These are phyloP conservation scores for Puccinellia tenuiflora DNA, from an alignment of 176 grass and related monocot genomes.

Conservation along the genomic window DNA sequence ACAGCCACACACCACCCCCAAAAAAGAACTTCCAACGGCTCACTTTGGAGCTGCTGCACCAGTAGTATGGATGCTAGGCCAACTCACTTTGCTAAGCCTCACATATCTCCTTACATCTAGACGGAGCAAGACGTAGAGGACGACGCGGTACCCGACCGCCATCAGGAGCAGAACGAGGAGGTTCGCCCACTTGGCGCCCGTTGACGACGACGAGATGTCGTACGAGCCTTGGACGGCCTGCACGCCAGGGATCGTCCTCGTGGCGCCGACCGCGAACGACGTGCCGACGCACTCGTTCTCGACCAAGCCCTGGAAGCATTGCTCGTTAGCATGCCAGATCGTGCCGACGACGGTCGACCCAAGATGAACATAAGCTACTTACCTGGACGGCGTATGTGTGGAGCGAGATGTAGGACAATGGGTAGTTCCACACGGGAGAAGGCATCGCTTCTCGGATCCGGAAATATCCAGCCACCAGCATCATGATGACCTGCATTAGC, in stretches of 20 bases:
- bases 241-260: constrained; percentile 72
- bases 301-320: constrained; percentile 61
- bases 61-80: constrained; percentile 26
- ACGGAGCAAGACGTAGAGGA: constrained; percentile 62
- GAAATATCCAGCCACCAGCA: constrained; percentile 90
- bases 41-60: constrained; percentile 34
- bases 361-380: neutral
- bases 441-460: constrained; percentile 51
- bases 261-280: constrained; percentile 77
- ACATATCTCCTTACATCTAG: constrained; percentile 41
- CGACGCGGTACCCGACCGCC: constrained; percentile 56
- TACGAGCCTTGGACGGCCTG: constrained; percentile 82
- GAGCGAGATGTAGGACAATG: constrained; percentile 66
- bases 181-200: constrained; percentile 63
- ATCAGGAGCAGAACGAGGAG: constrained; percentile 66
- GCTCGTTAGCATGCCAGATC: neutral
- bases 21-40: neutral
- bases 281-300: constrained; percentile 88
- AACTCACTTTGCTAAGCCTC: constrained; percentile 18
- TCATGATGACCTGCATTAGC: constrained; percentile 59
- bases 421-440: constrained; percentile 67
- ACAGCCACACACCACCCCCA: neutral
- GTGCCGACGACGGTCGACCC: neutral
- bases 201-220: constrained; percentile 62
- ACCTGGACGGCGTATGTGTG: constrained; percentile 75